Base-by-base conservation (phyloP, 768 basidiomycete species). In the Phlegmacium glaucopus region DNA sequence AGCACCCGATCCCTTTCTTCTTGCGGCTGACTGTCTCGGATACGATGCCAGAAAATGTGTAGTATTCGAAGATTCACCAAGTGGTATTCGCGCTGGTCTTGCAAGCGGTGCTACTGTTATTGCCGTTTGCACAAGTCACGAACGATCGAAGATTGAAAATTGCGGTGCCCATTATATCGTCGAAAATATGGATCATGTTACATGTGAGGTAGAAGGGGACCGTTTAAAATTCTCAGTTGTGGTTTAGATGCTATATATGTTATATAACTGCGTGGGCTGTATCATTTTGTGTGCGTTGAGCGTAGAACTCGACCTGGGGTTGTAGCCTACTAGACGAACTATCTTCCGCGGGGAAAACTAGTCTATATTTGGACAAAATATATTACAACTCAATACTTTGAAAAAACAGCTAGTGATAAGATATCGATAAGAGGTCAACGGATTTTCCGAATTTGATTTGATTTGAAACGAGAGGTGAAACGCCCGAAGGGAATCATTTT, bases 31-130 rank as follows among this genome's bases (percentile, higher is more conserved):
- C 53, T 77, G 78, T 56, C 75, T 82, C 42, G 79, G 80, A 6
- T 82, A 73, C 58, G 63, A 72, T 5, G 72, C 78, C 39, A 71
- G 72, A 40, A 74, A 76, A n/a, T 85, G 83, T 51, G 76, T 91
- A 54, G 88, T 90, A 25, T 81, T 91, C 42, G 87, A 89, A 59
- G 88, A 91, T 58, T 88, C 88, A 6, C 89, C 88, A 0, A 84
- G 83, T 13, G 89, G 88, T 16, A 82, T 91, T 60, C 70, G 72
- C 25, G 79, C 85, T 0, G 88, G 87, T 9, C 76, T 85, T 27
- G 86, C 86, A 0, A 79, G 82, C 27, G 88, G 88, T 27, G 81
- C 84, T 10, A 83, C 74, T 9, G 86, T 87, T 17, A 72, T 90
- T 34, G 88, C 87, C 4, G 75, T 89, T 9, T 87, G 85, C 69